Evolutionary conservation across 768 basidiomycete species (phyloP).

Genomic region (Dentipellis fragilis): DNA sequence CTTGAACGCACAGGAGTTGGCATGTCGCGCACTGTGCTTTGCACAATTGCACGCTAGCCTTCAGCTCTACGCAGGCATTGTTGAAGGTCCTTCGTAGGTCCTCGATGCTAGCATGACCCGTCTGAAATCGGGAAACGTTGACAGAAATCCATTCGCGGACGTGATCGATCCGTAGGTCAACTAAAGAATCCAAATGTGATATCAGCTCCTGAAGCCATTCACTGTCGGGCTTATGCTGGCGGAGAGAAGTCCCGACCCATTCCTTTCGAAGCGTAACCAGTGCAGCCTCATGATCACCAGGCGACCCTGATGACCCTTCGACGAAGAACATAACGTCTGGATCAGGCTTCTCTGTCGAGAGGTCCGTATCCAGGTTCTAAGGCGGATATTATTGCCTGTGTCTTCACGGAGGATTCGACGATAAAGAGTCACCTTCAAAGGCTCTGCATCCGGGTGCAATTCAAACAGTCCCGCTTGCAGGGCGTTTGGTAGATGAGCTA

Average conservation of each 20-base stretch:
- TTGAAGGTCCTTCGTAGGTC: slow-evolving; percentile 35
- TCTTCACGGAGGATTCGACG: background rate
- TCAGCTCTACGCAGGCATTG: slow-evolving; percentile 32
- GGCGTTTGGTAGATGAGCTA: slow-evolving; percentile 33
- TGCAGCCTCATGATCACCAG: slow-evolving; percentile 17
- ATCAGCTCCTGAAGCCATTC: slow-evolving; percentile 32
- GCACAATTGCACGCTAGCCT: slow-evolving; percentile 38
- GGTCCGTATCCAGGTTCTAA: slow-evolving; percentile 46
- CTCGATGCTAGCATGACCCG: slow-evolving; percentile 32
- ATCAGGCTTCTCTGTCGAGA: slow-evolving; percentile 27
- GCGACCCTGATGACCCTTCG: slow-evolving; percentile 4
- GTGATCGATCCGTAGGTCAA: slow-evolving; percentile 33
- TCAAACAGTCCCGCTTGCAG: slow-evolving; percentile 39
- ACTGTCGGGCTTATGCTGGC: slow-evolving; percentile 27
- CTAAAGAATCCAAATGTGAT: slow-evolving; percentile 27
- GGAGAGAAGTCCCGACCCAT: slow-evolving; percentile 23
- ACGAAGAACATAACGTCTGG: slow-evolving; percentile 27
- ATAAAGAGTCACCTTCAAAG: slow-evolving; percentile 32
- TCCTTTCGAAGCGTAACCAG: slow-evolving; percentile 16
- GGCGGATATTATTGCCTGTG: background rate
- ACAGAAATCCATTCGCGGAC: slow-evolving; percentile 41
- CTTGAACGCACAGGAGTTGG: slow-evolving; percentile 37
- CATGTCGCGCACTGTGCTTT: slow-evolving; percentile 36
- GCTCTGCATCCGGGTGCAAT: slow-evolving; percentile 34
- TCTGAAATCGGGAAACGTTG: slow-evolving; percentile 39